phyloP scores from a whole-genome alignment of 805 yeast species.

The Jamesozyma rosinii region DNA sequence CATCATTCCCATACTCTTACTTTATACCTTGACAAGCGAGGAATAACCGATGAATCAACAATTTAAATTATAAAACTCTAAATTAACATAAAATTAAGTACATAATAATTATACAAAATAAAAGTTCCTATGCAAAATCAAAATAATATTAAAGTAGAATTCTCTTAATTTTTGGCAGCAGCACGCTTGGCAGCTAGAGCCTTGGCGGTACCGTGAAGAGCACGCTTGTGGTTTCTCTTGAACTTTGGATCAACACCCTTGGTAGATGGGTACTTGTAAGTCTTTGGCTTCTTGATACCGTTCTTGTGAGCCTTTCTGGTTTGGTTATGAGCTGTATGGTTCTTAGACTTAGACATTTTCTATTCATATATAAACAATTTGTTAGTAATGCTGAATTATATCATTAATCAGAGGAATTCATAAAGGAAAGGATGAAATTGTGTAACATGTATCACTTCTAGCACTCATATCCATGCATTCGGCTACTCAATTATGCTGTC shows the following conservation, averaged over 20 bases:
- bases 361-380: slow-evolving; percentile 1
- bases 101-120: slow-evolving; percentile 4
- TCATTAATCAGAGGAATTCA: too few species aligned
- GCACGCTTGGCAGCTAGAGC: slow-evolving; percentile 79
- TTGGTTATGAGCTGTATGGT: slow-evolving; percentile 99
- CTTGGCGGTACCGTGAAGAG: slow-evolving; percentile 94
- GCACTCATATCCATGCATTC: too few species aligned
- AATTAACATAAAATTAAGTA: slow-evolving; percentile 3
- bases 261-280: slow-evolving; percentile 95
- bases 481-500: too few species aligned
- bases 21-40: not conserved
- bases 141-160: not conserved
- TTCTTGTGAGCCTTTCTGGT: slow-evolving; percentile 99
- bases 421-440: too few species aligned
- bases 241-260: slow-evolving; percentile 99
- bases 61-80: slow-evolving; percentile 1
- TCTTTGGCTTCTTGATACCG: slow-evolving; percentile 99
- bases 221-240: slow-evolving; percentile 98
- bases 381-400: not conserved
- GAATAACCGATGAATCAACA: not conserved
- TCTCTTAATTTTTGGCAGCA: slow-evolving; percentile 26
- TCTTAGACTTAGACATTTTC: slow-evolving; percentile 97
- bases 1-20: too few species aligned
- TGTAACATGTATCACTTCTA: too few species aligned
- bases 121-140: not conserved